Conservation (phyloP, 805 yeast species). For the Candida ulmi region DNA sequence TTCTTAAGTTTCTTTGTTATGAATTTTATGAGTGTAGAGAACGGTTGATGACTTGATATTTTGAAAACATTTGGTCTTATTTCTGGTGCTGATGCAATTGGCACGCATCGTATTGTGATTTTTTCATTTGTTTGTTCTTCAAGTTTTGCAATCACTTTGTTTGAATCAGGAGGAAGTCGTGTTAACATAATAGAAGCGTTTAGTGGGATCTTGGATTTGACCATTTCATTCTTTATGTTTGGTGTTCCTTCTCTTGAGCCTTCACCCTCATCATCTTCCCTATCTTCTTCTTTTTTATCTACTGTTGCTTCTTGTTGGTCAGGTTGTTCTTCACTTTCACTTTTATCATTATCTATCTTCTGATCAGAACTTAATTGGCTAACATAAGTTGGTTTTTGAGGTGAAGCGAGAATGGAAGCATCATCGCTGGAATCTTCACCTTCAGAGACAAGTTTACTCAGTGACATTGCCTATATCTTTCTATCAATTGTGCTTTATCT, state of each 20-base stretch:
- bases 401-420: neutral
- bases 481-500: neutral
- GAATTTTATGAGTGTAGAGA: conserved; percentile 41
- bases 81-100: conserved; percentile 53
- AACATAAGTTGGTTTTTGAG: too few relatives aligned
- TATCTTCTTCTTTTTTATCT: neutral
- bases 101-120: conserved; percentile 47
- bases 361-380: too few relatives aligned
- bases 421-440: conserved; percentile 18
- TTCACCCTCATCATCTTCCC: neutral
- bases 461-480: conserved; percentile 5
- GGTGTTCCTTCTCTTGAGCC: conserved; percentile 2
- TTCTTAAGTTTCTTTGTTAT: conserved; percentile 34
- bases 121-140: conserved; percentile 9
- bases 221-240: conserved; percentile 16
- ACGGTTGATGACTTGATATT: conserved; percentile 41
- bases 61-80: conserved; percentile 46
- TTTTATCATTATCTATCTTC: too few relatives aligned
- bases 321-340: too few relatives aligned
- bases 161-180: conserved; percentile 15
- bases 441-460: conserved; percentile 19
- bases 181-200: conserved; percentile 19
- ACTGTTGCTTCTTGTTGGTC: neutral
- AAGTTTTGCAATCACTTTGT: conserved; percentile 9
- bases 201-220: conserved; percentile 16